Evolutionary conservation across 129 eudicot species (phyloP).

Genomic region (Flaveria bidentis): DNA sequence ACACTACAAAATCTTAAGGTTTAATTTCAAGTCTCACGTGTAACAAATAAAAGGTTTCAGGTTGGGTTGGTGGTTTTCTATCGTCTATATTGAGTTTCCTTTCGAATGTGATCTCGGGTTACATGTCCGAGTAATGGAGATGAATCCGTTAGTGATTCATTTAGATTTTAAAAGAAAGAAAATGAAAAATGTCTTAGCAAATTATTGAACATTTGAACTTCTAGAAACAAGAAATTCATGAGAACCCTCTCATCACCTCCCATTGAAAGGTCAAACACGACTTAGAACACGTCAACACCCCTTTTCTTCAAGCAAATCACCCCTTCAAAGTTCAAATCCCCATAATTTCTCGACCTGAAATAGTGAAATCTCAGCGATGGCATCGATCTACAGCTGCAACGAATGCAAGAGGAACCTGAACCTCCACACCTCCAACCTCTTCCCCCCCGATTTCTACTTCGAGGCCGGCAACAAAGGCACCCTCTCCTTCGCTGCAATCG

Average conservation of each 20-base stretch:
- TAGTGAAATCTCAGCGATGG: slow-evolving; percentile 38
- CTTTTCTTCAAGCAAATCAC: too few relatives aligned
- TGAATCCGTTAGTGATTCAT: too few relatives aligned
- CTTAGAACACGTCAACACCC: too few relatives aligned
- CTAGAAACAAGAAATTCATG: slow-evolving; percentile 18
- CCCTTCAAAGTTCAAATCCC: not conserved
- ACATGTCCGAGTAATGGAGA: too few relatives aligned
- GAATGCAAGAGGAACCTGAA: slow-evolving; percentile 74
- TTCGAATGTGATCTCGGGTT: too few relatives aligned
- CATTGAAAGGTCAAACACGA: not conserved
- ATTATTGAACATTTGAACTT: not conserved
- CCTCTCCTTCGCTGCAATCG: slow-evolving; percentile 65
- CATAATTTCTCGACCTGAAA: not conserved
- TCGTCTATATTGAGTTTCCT: too few relatives aligned
- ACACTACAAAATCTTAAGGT: too few relatives aligned
- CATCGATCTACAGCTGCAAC: slow-evolving; percentile 75
- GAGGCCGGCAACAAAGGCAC: slow-evolving; percentile 94
- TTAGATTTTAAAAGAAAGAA: too few relatives aligned
- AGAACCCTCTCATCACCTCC: not conserved
- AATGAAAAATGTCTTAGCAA: not conserved
- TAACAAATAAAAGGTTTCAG: too few relatives aligned
- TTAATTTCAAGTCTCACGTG: too few relatives aligned
- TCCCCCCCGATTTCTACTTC: slow-evolving; percentile 82
- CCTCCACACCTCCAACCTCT: slow-evolving; percentile 59
- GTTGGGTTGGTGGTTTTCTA: too few relatives aligned